Conservation (phyloP, 441 rosid species). For the Hura crepitans region DNA sequence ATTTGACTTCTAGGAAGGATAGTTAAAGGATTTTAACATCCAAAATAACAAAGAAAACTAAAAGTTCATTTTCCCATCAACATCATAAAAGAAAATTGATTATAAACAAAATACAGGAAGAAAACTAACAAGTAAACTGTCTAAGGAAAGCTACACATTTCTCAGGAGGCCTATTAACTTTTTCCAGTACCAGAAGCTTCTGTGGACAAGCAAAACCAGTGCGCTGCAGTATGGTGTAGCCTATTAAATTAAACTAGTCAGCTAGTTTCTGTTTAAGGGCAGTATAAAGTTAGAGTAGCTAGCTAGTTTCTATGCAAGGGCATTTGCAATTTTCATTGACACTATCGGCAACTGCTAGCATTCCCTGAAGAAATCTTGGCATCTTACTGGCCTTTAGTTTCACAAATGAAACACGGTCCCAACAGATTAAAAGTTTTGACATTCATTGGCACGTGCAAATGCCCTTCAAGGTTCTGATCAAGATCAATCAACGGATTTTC, state of each 20-base stretch:
- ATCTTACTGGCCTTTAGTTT: conserved; percentile 49
- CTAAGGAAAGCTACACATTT: background rate
- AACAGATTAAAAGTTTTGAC: conserved; percentile 23
- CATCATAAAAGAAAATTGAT: background rate
- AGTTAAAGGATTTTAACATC: background rate
- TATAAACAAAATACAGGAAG: no score
- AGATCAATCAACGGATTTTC: conserved; percentile 27
- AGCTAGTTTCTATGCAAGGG: background rate
- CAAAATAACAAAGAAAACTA: background rate
- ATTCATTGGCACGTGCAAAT: conserved; percentile 26
- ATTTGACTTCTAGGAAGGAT: background rate
- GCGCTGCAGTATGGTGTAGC: background rate
- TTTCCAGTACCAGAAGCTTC: background rate
- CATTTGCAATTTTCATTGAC: background rate
- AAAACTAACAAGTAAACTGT: background rate
- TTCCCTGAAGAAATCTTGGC: conserved; percentile 18
- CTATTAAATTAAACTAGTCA: background rate
- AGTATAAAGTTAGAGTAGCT: background rate
- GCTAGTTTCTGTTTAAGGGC: background rate
- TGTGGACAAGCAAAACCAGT: background rate
- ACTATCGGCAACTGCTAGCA: conserved; percentile 13
- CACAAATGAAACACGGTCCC: conserved; percentile 35
- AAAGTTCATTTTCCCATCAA: background rate
- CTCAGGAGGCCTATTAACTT: background rate
- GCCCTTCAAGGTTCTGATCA: conserved; percentile 23